Conservation (phyloP, 176 grass and related monocot species). For the Ampelocalamus luodianensis region DNA sequence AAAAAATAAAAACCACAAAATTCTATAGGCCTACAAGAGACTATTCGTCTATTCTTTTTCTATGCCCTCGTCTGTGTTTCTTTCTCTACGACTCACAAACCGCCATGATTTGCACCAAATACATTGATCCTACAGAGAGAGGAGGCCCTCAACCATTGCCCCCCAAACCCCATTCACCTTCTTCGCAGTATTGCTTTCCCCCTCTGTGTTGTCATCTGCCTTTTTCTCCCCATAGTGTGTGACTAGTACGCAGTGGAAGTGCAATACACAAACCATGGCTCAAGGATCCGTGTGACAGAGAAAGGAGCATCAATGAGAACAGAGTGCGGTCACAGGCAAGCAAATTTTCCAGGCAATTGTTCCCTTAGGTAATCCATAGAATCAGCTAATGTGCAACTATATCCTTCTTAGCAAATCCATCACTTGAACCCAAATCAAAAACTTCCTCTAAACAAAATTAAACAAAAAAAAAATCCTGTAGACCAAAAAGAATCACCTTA, state of each 20-base stretch:
- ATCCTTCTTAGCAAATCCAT: not conserved
- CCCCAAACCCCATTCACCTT: not conserved
- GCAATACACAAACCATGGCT: not conserved
- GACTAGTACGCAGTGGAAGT: not conserved
- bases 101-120: not conserved
- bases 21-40: not conserved
- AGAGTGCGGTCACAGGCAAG: constrained; percentile 6
- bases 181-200: not conserved
- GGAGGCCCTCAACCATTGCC: not conserved
- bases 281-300: not conserved
- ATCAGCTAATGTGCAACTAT: not conserved
- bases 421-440: not conserved
- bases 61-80: not conserved
- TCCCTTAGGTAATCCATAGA: not conserved
- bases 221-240: not conserved
- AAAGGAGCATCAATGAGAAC: not conserved
- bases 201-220: not conserved
- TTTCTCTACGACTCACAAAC: not conserved
- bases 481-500: constrained; percentile 20
- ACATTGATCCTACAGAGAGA: not conserved
- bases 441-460: not conserved
- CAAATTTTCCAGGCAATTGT: constrained; percentile 7
- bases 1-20: no score
- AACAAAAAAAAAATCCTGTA: not conserved
- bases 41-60: not conserved